phyloP scores from a whole-genome alignment of 1,139 yeast genomes.

The Yamadazyma conglobata region DNA sequence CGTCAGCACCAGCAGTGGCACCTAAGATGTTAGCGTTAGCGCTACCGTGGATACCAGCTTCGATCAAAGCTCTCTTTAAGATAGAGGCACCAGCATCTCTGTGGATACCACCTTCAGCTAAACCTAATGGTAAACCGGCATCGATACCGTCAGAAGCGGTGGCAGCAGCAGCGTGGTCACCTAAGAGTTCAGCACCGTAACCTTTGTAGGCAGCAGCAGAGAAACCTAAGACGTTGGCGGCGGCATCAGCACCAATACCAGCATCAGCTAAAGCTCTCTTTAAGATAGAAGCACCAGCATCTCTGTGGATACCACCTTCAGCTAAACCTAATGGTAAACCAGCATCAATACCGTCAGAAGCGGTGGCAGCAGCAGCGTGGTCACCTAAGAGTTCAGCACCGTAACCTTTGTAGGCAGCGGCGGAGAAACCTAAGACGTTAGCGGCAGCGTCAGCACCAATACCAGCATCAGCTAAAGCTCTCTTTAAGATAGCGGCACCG shows the following conservation, averaged over 20 bases:
- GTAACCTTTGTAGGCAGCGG: constrained; percentile 11
- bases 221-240: constrained; percentile 8
- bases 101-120: constrained; percentile 9
- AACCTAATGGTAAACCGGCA: constrained; percentile 9
- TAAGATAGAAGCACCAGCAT: constrained; percentile 12
- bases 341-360: constrained; percentile 11
- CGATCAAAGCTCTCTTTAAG: constrained; percentile 13
- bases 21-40: constrained; percentile 12
- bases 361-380: constrained; percentile 15
- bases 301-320: constrained; percentile 10
- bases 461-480: constrained; percentile 14
- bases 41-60: constrained; percentile 14
- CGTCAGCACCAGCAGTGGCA: constrained; percentile 8
- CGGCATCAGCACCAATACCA: constrained; percentile 10
- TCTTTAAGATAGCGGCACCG: constrained; percentile 9
- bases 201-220: constrained; percentile 11
- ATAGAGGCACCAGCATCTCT: constrained; percentile 11
- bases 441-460: constrained; percentile 8
- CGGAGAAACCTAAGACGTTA: constrained; percentile 10
- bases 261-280: constrained; percentile 12
- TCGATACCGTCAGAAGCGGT: constrained; percentile 12
- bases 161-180: constrained; percentile 14
- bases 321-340: constrained; percentile 9
- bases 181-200: constrained; percentile 10
- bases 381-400: constrained; percentile 13